A percentile compares a stretch with the other conserved stretches of the same genome.
Conservation (phyloP, 345 rosid genomes). For the Salix viminalis region DNA sequence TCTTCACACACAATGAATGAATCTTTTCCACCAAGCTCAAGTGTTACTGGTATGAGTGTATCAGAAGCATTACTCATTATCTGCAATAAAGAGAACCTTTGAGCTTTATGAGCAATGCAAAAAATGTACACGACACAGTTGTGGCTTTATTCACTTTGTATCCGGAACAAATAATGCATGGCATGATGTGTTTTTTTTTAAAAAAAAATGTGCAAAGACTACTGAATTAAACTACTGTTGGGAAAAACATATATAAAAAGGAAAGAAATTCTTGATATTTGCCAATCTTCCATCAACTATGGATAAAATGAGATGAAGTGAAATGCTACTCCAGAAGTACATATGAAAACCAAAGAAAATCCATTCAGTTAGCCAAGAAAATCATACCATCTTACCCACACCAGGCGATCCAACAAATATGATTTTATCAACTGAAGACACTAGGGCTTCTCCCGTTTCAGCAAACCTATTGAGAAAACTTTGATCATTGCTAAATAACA, state of each 20-base stretch:
- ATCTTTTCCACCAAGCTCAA: conserved; percentile 99
- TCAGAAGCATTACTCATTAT: conserved; percentile 88
- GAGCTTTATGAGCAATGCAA: conserved; percentile 10
- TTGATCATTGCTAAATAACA: conserved; percentile 11
- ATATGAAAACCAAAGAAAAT: background rate
- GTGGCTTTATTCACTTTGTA: background rate
- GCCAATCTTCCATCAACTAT: background rate
- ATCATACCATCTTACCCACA: conserved; percentile 88
- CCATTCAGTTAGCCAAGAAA: conserved; percentile 2
- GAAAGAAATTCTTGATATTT: background rate
- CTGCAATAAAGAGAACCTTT: conserved; percentile 43
- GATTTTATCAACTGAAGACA: conserved; percentile 84
- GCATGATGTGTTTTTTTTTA: background rate
- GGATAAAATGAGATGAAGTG: conserved; percentile 2
- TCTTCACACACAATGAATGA: conserved; percentile 92
- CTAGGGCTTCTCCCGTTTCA: conserved; percentile 95
- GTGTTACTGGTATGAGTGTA: conserved; percentile 77
- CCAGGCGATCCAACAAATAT: conserved; percentile 97
- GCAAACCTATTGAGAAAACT: conserved; percentile 53
- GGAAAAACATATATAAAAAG: background rate
- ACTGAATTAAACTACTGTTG: background rate
- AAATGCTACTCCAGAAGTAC: conserved; percentile 2
- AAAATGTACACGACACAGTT: background rate
- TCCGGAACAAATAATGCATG: background rate
- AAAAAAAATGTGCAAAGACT: too few relatives aligned